Base-by-base conservation (phyloP, 257 asterid species). In the Plectranthus barbatus region DNA sequence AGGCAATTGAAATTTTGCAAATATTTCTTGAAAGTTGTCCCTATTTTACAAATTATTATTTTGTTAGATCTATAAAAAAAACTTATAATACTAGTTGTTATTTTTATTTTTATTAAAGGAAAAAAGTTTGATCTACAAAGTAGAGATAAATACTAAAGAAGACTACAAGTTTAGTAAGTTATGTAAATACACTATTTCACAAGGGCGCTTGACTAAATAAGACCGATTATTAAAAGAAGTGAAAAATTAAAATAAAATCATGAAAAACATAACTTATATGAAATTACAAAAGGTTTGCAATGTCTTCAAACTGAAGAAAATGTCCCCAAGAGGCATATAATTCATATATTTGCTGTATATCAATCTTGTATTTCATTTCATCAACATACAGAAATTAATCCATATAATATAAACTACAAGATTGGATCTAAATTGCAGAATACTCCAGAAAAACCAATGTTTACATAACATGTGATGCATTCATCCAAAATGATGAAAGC, bases 381-480 rank as follows among this genome's bases (percentile, higher is more conserved):
- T 29, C n/a, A 31, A 19, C 33, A 3, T 18, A 34, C 7, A 34
- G 21, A 3, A 5, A 6, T 6, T 9, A 62, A 47, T n/a, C 9
- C 36, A 13, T 13, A 8, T 11, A 4, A 7, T 39, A 17, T n/a
- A 31, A 47, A 47, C 17, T 46, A 47, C 19, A 31, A 17, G n/a
- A 5, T 10, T 33, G 20, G 56, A 54, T 54, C 56, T 20, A 6
- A 33, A 45, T 55, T 67, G 49, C 57, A 56, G 64, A 17, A 24
- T 26, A 45, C 57, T 69, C 60, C 57, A 73, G 64, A 64, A 78
- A 68, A 74, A 66, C 55, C 61, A 44, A 41, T 74, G 71, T 61
- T 54, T 72, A 76, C 82, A 82, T 58, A 81, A 80, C 94, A 83
- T 82, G 94, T 62, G 76, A 24, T 75, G 82, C 72, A 74, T 69